Evolutionary conservation across 2,329 filamentous ascomycete genomes (phyloP).

Genomic region (Tolypocladium capitatum): DNA sequence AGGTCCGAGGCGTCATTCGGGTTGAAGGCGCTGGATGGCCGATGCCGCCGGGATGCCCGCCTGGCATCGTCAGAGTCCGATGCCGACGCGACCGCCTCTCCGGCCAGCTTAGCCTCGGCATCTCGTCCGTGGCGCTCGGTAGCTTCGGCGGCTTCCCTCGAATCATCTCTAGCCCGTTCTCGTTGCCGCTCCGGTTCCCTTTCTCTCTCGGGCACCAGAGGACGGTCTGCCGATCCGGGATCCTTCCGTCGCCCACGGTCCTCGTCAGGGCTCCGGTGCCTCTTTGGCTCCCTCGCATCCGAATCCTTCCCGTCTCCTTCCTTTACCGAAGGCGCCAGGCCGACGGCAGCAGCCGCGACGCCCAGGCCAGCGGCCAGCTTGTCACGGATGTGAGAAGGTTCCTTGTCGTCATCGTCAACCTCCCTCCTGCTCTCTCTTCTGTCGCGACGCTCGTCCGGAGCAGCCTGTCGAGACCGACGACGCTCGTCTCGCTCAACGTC

Average conservation of each 20-base stretch:
- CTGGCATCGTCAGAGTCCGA: slow-evolving; percentile 30
- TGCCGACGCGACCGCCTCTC: slow-evolving; percentile 20
- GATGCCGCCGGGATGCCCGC: slow-evolving; percentile 22
- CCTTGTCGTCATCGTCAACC: slow-evolving; percentile 24
- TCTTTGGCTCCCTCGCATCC: slow-evolving; percentile 14
- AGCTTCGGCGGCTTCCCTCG: slow-evolving; percentile 5
- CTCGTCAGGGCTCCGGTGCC: slow-evolving; percentile 19
- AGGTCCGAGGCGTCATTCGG: slow-evolving; percentile 39
- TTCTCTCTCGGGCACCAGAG: slow-evolving; percentile 5
- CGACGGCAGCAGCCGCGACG: slow-evolving; percentile 34
- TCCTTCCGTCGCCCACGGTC: slow-evolving; percentile 12
- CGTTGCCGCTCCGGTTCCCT: slow-evolving; percentile 5
- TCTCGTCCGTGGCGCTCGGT: slow-evolving; percentile 23
- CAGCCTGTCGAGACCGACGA: slow-evolving; percentile 11
- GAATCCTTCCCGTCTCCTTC: slow-evolving; percentile 26
- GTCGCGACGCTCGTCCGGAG: slow-evolving; percentile 15
- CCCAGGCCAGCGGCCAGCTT: slow-evolving; percentile 34
- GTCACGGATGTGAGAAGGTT: slow-evolving; percentile 30
- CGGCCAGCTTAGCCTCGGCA: slow-evolving; percentile 22
- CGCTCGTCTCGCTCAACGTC: slow-evolving; percentile 17
- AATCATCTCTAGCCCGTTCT: slow-evolving; percentile 7
- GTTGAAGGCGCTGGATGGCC: slow-evolving; percentile 30
- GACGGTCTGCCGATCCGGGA: slow-evolving; percentile 8
- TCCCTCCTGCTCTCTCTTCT: slow-evolving; percentile 16
- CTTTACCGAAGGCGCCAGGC: slow-evolving; percentile 23